Percentiles rank a stretch among this genome's conserved stretches.
These are phyloP conservation scores for Globisporangium abappressorium DNA, from an alignment of 352 stramenopile species.

Conservation along the genomic window DNA sequence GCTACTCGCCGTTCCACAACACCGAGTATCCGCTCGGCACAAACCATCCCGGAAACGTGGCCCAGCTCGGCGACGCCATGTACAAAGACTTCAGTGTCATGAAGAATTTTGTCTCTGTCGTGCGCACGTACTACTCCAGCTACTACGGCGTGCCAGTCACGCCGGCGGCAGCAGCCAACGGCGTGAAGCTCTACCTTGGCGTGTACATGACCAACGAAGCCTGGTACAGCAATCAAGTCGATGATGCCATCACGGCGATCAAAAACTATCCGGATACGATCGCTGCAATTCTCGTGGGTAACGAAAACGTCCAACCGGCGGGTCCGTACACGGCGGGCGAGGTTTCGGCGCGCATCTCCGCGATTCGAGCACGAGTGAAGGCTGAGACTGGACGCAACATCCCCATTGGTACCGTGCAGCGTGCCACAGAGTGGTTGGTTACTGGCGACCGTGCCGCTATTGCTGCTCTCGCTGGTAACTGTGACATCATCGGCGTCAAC, in stretches of 20 bases:
- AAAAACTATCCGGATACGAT: constrained; percentile 54
- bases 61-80: constrained; percentile 48
- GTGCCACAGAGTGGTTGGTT: constrained; percentile 58
- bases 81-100: constrained; percentile 68
- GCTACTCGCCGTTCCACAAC: constrained; percentile 82
- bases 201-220: constrained; percentile 74
- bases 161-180: constrained; percentile 34
- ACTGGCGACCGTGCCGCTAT: constrained; percentile 29
- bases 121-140: constrained; percentile 78
- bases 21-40: constrained; percentile 57
- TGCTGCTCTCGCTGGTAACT: constrained; percentile 37
- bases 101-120: no score
- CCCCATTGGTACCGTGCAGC: constrained; percentile 71
- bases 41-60: constrained; percentile 19
- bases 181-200: constrained; percentile 63
- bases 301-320: constrained; percentile 64
- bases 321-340: constrained; percentile 39
- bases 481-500: constrained; percentile 79
- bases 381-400: constrained; percentile 32
- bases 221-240: constrained; percentile 56
- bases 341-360: constrained; percentile 31
- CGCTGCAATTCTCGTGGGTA: constrained; percentile 60
- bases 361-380: constrained; percentile 29
- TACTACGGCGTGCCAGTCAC: constrained; percentile 55
- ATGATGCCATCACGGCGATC: constrained; percentile 40